A percentile compares a stretch with the other conserved stretches of the same genome.
phyloP scores from a whole-genome alignment of 257 asterid genomes.

The Ligustrum vulgare region DNA sequence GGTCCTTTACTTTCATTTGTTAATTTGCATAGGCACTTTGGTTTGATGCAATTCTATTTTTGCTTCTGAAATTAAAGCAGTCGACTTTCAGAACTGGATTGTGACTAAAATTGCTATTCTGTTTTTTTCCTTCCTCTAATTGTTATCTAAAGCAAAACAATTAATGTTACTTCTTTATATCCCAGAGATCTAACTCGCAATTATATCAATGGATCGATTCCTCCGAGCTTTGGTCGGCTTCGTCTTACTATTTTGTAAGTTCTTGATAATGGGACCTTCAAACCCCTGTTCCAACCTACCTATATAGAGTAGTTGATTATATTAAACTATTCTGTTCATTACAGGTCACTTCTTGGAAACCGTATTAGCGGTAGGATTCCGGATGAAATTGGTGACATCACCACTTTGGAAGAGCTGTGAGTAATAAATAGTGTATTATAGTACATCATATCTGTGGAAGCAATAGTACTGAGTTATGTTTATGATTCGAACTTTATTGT shows the following conservation, averaged over 20 bases:
- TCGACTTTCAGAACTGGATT: too few species aligned
- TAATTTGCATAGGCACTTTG: too few species aligned
- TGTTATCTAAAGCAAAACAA: not conserved
- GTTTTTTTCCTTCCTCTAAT: not conserved
- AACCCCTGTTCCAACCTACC: not conserved
- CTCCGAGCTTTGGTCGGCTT: conserved; percentile 48
- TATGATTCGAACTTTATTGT: conserved; percentile 19
- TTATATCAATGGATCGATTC: conserved; percentile 75
- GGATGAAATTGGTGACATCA: conserved; percentile 63
- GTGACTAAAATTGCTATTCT: not conserved
- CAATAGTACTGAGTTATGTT: conserved; percentile 23
- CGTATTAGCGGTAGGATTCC: conserved; percentile 71
- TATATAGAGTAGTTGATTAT: not conserved
- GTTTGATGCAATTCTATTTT: too few species aligned
- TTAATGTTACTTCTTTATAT: conserved; percentile 22
- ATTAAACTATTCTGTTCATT: conserved; percentile 8
- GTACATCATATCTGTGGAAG: conserved; percentile 4
- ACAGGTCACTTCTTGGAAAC: conserved; percentile 75
- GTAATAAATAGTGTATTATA: conserved; percentile 26
- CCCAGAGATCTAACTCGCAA: conserved; percentile 77
- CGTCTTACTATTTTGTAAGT: conserved; percentile 59
- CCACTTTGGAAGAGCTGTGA: conserved; percentile 69
- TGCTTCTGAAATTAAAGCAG: not conserved
- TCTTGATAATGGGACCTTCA: not conserved
- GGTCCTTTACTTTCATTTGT: not conserved